Base-by-base conservation (phyloP, 768 basidiomycete species). In the Guyanaporus albipodus region DNA sequence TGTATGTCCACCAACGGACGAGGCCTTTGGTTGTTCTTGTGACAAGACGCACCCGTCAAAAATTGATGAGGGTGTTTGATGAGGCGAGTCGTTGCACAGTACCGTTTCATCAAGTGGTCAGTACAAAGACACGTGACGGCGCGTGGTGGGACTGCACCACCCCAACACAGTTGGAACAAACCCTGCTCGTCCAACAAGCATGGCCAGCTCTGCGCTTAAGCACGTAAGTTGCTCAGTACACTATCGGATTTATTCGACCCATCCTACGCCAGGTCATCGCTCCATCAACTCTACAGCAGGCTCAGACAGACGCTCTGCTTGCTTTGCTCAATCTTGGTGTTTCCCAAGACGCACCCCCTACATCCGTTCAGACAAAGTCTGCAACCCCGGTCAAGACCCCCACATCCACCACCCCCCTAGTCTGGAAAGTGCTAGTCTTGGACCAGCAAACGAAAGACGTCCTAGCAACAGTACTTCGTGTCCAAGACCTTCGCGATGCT, bases 371-470 rank as follows among this genome's bases (percentile, higher is more conserved):
- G 14, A 26, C 58, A 32, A 65, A 57, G 49, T 62, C 72, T 21
- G 66, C 67, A 14, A 61, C 71, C 9, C 63, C 72, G n/a, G 62
- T 72, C 48, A 85, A 82, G 55, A 64, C 73, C 3, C 70, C 80
- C 2, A 67, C 76, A 7, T 67, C 76, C 22, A 74, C 76, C 11
- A 81, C 78, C 0, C 89, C 91, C 24, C 82, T 91, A 6, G 83
- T 96, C 5, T 99, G 96, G 95, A 99, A 99, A 68, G 84, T 98
- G 12, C 72, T 99, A 9, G 85, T 99, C 2, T 73, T 99, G 44
- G 96, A 99, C 67, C 91, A 96, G 60, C 79, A 87, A 57, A 95
- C 92, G 19, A 96, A 98, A 66, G 96, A 98, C 64, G 85, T 98
- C 18, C 76, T 99, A 29, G 96, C 96, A 14, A 98, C 95, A 1